Conservation (phyloP, 441 rosid genomes). For the Jatropha multifida region DNA sequence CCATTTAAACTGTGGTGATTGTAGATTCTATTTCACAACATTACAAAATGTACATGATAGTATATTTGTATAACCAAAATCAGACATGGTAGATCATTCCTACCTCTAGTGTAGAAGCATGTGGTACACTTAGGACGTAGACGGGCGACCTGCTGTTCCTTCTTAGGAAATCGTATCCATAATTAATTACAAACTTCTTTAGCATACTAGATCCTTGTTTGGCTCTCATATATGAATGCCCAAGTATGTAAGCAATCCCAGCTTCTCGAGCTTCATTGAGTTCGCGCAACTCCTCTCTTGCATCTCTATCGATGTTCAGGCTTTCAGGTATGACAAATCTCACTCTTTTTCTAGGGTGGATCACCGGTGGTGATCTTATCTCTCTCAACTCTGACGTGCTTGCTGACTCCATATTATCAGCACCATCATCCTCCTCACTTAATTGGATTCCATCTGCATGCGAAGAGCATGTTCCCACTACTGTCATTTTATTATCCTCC, state of each 20-base stretch:
- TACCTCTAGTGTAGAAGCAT: slow-evolving; percentile 87
- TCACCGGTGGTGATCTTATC: slow-evolving; percentile 49
- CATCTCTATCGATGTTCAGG: slow-evolving; percentile 57
- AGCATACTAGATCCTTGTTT: slow-evolving; percentile 77
- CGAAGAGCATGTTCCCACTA: slow-evolving; percentile 72
- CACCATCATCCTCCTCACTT: slow-evolving; percentile 41
- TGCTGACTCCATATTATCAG: slow-evolving; percentile 34
- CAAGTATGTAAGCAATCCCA: slow-evolving; percentile 84
- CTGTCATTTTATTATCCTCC: slow-evolving; percentile 73
- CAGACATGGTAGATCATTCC: slow-evolving; percentile 87
- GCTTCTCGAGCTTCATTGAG: slow-evolving; percentile 85
- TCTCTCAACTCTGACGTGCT: slow-evolving; percentile 61
- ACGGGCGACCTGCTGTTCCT: slow-evolving; percentile 68
- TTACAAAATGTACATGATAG: slow-evolving; percentile 25
- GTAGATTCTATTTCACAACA: slow-evolving; percentile 29
- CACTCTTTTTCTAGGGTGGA: slow-evolving; percentile 59
- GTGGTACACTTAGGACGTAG: slow-evolving; percentile 54
- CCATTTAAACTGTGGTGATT: slow-evolving; percentile 14
- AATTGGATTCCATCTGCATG: slow-evolving; percentile 61
- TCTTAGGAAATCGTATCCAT: slow-evolving; percentile 82
- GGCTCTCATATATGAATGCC: slow-evolving; percentile 80
- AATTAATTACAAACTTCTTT: slow-evolving; percentile 63
- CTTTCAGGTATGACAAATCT: slow-evolving; percentile 78
- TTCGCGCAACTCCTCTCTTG: slow-evolving; percentile 69
- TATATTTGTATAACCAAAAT: slow-evolving; percentile 23